Base-by-base conservation (phyloP, 352 stramenopile species). In the Blastocystis sp. region DNA sequence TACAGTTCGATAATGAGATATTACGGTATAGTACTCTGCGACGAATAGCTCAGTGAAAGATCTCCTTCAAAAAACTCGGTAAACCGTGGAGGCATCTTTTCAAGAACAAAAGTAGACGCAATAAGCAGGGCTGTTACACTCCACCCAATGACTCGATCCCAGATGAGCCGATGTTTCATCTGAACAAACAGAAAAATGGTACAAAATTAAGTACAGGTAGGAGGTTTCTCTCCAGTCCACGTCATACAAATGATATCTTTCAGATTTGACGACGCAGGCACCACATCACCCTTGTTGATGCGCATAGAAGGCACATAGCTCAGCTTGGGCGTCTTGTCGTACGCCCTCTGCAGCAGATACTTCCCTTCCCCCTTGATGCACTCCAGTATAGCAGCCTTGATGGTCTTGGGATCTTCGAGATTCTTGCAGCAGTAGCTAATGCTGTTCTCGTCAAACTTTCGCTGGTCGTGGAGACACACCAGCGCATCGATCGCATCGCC, bases 251-350 rank as follows among this genome's bases (percentile, higher is more conserved):
- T 85, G 7, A 45, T 26, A 65, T 85, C 73, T 55, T 85, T 85
- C n/a, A 85, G 53, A 45, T 85, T 85, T 18, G 55, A 24, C 43
- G 73, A 55, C 20, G 73, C 73, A 7, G 43, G 30, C 18, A 62
- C 34, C 20, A 85, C 53, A 3, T 24, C 30, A 47, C 73, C 73
- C 26, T 85, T 85, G 53, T 85, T 85, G 26, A 85, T 85, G 1
- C 73, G 73, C 73, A 85, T 85, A 5, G 73, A 85, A 65, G 73
- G 73, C n/a, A 85, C 73, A 43, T 50, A 85, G 20, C 30, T 13
- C 18, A 85, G 30, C 30, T 53, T 47, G 37, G 73, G 73, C n/a
- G 73, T 85, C 26, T 68, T 66, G 50, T 85, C 73, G 56, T 68
- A 85, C 2, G 73, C 73, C 53, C 68, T 85, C 50, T 85, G 73